These are phyloP conservation scores for Aspergillus bombycis DNA, from an alignment of 2,329 filamentous ascomycete species.

Conservation along the genomic window DNA sequence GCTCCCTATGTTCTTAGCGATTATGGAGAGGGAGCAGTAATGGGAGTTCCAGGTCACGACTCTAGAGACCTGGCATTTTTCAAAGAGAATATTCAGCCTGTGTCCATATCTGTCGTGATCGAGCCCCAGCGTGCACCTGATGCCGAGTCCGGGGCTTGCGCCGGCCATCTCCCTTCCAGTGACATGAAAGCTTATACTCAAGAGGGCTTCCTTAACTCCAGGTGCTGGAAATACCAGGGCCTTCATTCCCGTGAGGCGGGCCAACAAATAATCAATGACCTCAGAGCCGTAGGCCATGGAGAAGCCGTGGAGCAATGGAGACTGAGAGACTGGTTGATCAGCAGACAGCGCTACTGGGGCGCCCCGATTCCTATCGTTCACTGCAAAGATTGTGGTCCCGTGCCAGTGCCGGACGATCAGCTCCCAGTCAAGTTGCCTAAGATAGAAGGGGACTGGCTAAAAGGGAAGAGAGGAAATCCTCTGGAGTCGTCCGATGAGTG, in stretches of 20 bases:
- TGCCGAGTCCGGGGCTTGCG: slow-evolving; percentile 10
- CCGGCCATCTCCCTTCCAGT: slow-evolving; percentile 35
- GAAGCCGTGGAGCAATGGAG: slow-evolving; percentile 73
- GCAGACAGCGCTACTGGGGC: slow-evolving; percentile 91
- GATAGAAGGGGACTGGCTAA: slow-evolving; percentile 68
- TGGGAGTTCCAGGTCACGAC: slow-evolving; percentile 91
- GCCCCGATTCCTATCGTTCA: slow-evolving; percentile 88
- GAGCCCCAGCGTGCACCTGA: slow-evolving; percentile 41
- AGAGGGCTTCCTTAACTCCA: slow-evolving; percentile 68
- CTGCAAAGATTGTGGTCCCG: slow-evolving; percentile 73
- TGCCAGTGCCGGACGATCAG: slow-evolving; percentile 75
- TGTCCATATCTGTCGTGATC: slow-evolving; percentile 67
- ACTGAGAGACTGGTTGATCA: slow-evolving; percentile 86
- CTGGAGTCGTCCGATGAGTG: slow-evolving; percentile 73
- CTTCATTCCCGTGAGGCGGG: slow-evolving; percentile 66
- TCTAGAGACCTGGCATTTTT: slow-evolving; percentile 78
- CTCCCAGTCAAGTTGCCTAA: slow-evolving; percentile 76
- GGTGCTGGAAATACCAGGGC: slow-evolving; percentile 67
- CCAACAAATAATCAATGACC: slow-evolving; percentile 58
- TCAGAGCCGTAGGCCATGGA: slow-evolving; percentile 59
- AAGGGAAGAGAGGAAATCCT: slow-evolving; percentile 74
- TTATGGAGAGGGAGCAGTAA: slow-evolving; percentile 85
- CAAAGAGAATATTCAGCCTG: slow-evolving; percentile 66
- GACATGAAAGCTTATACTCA: slow-evolving; percentile 61
- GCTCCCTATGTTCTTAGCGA: slow-evolving; percentile 84